These are phyloP conservation scores for Neonectria neomacrospora DNA, from an alignment of 2,329 filamentous ascomycete genomes.

Conservation along the genomic window DNA sequence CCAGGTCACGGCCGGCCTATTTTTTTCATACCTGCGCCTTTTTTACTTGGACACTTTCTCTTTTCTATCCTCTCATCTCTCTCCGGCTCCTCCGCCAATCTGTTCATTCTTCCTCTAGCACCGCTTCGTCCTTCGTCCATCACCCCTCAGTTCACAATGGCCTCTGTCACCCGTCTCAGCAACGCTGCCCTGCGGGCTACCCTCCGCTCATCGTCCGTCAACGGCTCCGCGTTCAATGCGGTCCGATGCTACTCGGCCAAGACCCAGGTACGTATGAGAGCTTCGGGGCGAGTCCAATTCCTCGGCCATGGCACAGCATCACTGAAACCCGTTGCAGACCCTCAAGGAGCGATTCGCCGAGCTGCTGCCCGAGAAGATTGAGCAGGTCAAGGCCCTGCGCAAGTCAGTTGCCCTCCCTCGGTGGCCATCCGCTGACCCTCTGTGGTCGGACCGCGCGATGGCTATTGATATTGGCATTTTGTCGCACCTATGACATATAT, in stretches of 20 bases:
- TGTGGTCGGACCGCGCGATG: conserved; percentile 10
- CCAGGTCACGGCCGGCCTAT: conserved; percentile 26
- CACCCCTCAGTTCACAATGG: conserved; percentile 68
- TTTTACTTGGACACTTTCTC: conserved; percentile 44
- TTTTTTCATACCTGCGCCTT: conserved; percentile 50
- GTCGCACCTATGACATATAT: conserved; percentile 5
- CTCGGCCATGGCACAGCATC: conserved; percentile 25
- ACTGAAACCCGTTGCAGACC: conserved; percentile 66
- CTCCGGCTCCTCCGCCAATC: conserved; percentile 47
- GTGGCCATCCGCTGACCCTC: conserved; percentile 29
- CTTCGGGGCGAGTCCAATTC: conserved; percentile 21
- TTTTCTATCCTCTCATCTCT: conserved; percentile 49
- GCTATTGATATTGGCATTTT: conserved; percentile 17
- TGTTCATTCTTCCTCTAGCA: conserved; percentile 42
- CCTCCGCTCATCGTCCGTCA: conserved; percentile 73
- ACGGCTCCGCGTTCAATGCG: conserved; percentile 81
- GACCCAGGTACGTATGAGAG: conserved; percentile 73
- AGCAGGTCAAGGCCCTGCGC: conserved; percentile 98
- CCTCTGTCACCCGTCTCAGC: conserved; percentile 83
- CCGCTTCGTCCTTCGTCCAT: conserved; percentile 43
- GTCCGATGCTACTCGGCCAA: conserved; percentile 94
- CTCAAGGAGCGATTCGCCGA: conserved; percentile 99
- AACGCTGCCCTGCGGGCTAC: conserved; percentile 84
- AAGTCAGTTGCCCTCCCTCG: conserved; percentile 72
- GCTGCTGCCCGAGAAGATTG: conserved; percentile 93